Evolutionary conservation across 2,329 filamentous ascomycete genomes (phyloP).

Genomic region (Fusarium cicatricum): DNA sequence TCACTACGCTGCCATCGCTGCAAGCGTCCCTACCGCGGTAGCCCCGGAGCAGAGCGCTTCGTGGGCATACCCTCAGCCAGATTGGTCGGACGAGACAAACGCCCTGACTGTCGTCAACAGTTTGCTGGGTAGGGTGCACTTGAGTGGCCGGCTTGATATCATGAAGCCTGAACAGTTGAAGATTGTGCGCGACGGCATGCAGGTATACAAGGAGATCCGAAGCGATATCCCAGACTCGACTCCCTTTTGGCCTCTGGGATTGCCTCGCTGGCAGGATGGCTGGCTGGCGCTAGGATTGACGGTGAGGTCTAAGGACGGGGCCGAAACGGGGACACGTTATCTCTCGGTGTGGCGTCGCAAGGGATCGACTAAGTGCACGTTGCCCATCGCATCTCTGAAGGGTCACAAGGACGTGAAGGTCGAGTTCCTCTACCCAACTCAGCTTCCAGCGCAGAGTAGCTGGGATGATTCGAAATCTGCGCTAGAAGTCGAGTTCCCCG

Average conservation of each 20-base stretch:
- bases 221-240: not conserved
- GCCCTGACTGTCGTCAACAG: slow-evolving; percentile 47
- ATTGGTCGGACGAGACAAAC: slow-evolving; percentile 47
- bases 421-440: too few species aligned
- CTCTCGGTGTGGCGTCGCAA: too few species aligned
- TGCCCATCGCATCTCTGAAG: too few species aligned
- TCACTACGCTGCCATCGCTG: slow-evolving; percentile 45
- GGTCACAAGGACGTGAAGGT: too few species aligned
- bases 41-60: slow-evolving; percentile 47
- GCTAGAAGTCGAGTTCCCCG: too few species aligned
- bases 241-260: not conserved
- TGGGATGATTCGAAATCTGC: too few species aligned
- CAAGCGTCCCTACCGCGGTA: slow-evolving; percentile 45
- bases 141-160: slow-evolving; percentile 35
- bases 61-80: slow-evolving; percentile 48
- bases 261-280: not conserved
- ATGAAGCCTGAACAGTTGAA: not conserved
- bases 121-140: slow-evolving; percentile 44
- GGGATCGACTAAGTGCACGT: too few species aligned
- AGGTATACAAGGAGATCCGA: not conserved
- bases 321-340: too few species aligned
- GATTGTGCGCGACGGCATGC: not conserved
- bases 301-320: too few species aligned
- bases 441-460: too few species aligned
- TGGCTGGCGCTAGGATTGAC: not conserved